Conservation (phyloP, 2,329 filamentous ascomycete genomes). For the Sporothrix mexicana region DNA sequence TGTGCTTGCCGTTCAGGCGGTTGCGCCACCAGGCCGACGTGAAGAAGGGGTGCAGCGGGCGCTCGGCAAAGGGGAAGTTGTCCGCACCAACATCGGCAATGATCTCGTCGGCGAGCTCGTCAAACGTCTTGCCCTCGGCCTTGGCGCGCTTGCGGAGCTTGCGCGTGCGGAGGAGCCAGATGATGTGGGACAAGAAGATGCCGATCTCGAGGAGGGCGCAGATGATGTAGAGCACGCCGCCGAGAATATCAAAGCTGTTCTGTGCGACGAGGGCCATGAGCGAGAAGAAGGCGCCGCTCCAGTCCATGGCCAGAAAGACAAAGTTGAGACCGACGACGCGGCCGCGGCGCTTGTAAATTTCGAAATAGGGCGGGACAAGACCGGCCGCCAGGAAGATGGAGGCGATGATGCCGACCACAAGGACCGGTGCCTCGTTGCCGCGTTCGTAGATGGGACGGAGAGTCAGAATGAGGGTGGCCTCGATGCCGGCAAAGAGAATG, state of each 20-base stretch:
- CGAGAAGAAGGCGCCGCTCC: conserved; percentile 66
- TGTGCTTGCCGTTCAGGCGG: conserved; percentile 6
- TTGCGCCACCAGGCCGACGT: conserved; percentile 29
- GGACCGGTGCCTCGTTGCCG: conserved; percentile 60
- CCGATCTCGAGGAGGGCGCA: conserved; percentile 64
- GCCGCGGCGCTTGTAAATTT: conserved; percentile 66
- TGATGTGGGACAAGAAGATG: conserved; percentile 63
- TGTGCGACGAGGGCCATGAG: conserved; percentile 67
- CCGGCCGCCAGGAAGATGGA: conserved; percentile 62
- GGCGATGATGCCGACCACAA: conserved; percentile 63
- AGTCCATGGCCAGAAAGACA: conserved; percentile 66
- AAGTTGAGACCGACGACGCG: conserved; percentile 66
- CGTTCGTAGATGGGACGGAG: conserved; percentile 61
- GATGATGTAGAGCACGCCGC: conserved; percentile 64
- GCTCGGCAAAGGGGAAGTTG: conserved; percentile 48
- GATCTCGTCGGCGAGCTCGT: conserved; percentile 55
- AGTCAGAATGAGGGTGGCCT: conserved; percentile 62
- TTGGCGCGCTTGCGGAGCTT: conserved; percentile 59
- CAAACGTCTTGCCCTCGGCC: conserved; percentile 58
- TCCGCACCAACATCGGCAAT: conserved; percentile 41
- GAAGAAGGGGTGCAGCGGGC: conserved; percentile 35
- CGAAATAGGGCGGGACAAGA: conserved; percentile 65
- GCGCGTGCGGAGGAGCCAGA: conserved; percentile 64
- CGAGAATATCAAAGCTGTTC: conserved; percentile 65
- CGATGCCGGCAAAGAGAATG: conserved; percentile 57